Evolutionary conservation across 208 protist genomes (phyloP).

Genomic region (Acanthamoeba lenticulata): DNA sequence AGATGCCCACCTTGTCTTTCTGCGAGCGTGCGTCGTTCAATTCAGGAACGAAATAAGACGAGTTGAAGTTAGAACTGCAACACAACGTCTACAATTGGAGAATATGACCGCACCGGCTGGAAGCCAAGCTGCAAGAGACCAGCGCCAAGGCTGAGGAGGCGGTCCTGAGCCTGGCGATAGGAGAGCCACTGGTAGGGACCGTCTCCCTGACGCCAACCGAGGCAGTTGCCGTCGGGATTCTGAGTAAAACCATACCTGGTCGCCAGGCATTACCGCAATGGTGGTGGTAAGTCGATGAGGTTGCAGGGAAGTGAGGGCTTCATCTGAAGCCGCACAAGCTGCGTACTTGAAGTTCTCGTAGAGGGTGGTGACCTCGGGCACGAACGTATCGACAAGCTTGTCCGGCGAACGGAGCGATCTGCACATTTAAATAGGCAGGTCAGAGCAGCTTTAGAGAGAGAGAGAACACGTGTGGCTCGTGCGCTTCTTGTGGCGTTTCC

Average conservation of each 20-base stretch:
- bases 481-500: too few relatives aligned
- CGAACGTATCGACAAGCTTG: background rate
- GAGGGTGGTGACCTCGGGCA: conserved; percentile 35
- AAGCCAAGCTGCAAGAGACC: conserved; percentile 21
- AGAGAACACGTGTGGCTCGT: too few relatives aligned
- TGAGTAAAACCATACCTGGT: background rate
- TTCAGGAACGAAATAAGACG: too few relatives aligned
- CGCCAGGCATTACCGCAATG: background rate
- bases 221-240: conserved; percentile 29
- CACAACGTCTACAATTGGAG: too few relatives aligned
- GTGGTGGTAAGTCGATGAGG: background rate
- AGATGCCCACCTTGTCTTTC: conserved; percentile 73
- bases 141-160: background rate
- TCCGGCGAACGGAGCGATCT: background rate
- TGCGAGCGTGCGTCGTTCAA: too few relatives aligned
- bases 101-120: conserved; percentile 18
- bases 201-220: conserved; percentile 31
- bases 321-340: too few relatives aligned
- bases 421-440: too few relatives aligned
- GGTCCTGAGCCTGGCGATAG: background rate
- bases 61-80: too few relatives aligned
- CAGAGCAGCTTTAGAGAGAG: too few relatives aligned
- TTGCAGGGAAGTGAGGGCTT: too few relatives aligned
- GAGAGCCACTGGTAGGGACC: conserved; percentile 34
- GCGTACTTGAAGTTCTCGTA: conserved; percentile 62